Evolutionary conservation across 2,329 filamentous ascomycete species (phyloP).

Genomic region (Epichloe brachyelytri): DNA sequence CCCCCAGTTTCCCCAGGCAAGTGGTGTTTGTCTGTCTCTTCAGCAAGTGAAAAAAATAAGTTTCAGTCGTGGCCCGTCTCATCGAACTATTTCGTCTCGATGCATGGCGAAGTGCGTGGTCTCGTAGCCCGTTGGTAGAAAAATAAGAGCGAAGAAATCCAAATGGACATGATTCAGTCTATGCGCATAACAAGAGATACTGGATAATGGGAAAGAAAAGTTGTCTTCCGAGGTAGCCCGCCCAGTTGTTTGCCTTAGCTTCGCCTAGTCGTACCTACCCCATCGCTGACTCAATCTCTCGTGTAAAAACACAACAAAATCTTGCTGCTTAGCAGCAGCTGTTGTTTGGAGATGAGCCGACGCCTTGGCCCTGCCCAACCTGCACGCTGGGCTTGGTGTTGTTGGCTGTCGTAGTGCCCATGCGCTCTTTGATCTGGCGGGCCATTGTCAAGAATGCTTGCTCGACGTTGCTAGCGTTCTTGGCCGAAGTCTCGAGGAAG

Average conservation of each 20-base stretch:
- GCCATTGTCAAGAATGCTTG: conserved; percentile 99
- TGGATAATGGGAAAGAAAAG: conserved; percentile 16
- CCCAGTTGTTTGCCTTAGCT: conserved; percentile 17
- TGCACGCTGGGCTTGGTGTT: conserved; percentile 98
- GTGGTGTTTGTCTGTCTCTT: background rate
- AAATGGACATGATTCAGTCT: conserved; percentile 23
- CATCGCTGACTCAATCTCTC: background rate
- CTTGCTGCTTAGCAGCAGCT: conserved; percentile 68
- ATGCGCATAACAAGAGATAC: conserved; percentile 20
- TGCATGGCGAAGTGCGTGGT: conserved; percentile 8
- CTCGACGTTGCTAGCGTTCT: conserved; percentile 99
- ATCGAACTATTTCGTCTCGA: conserved; percentile 7
- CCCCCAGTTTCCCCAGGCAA: background rate
- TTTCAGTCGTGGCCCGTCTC: background rate
- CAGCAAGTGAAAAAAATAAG: background rate
- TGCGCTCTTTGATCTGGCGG: conserved; percentile 98
- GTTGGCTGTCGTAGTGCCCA: conserved; percentile 89
- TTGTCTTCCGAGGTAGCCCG: conserved; percentile 9
- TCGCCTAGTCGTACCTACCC: conserved; percentile 9
- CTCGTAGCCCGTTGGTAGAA: conserved; percentile 4
- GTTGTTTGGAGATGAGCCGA: conserved; percentile 72
- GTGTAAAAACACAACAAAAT: background rate
- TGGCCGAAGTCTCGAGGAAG: conserved; percentile 98
- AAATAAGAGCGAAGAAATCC: conserved; percentile 13
- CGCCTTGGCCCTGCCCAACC: conserved; percentile 87